phyloP scores from a whole-genome alignment of 2,329 filamentous ascomycete genomes.

The Clonostachys rosea region DNA sequence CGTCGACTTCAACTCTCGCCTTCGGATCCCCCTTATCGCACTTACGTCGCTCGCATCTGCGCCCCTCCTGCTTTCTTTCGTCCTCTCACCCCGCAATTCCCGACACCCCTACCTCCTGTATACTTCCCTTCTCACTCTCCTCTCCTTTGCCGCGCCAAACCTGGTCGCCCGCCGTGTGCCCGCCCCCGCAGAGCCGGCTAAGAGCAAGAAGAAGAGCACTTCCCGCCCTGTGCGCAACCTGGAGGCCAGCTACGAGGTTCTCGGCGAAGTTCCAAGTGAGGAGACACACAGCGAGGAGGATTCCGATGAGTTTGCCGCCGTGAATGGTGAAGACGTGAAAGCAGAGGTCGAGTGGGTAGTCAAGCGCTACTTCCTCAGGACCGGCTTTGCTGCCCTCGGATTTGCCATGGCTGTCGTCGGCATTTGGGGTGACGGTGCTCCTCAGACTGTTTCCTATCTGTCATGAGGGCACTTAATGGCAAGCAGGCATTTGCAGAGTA shows the following conservation, averaged over 20 bases:
- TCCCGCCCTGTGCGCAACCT: constrained; percentile 37
- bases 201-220: constrained; percentile 14
- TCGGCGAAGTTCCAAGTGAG: constrained; percentile 49
- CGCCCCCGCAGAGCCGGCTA: constrained; percentile 17
- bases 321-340: constrained; percentile 61
- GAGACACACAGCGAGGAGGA: constrained; percentile 37
- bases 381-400: constrained; percentile 46
- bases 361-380: constrained; percentile 48
- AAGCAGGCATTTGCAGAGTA: too few relatives aligned
- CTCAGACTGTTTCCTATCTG: constrained; percentile 23
- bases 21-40: constrained; percentile 60
- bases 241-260: constrained; percentile 69
- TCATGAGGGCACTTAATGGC: constrained; percentile 11
- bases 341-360: constrained; percentile 50
- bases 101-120: constrained; percentile 90
- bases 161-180: constrained; percentile 32
- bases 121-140: constrained; percentile 65
- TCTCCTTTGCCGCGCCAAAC: constrained; percentile 51
- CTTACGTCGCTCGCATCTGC: constrained; percentile 66
- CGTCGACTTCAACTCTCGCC: constrained; percentile 57
- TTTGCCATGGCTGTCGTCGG: constrained; percentile 60
- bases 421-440: constrained; percentile 60
- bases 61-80: constrained; percentile 73
- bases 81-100: constrained; percentile 66
- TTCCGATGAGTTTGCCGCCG: constrained; percentile 33